Conservation (phyloP, 805 yeast species). For the Yarrowia porcina region DNA sequence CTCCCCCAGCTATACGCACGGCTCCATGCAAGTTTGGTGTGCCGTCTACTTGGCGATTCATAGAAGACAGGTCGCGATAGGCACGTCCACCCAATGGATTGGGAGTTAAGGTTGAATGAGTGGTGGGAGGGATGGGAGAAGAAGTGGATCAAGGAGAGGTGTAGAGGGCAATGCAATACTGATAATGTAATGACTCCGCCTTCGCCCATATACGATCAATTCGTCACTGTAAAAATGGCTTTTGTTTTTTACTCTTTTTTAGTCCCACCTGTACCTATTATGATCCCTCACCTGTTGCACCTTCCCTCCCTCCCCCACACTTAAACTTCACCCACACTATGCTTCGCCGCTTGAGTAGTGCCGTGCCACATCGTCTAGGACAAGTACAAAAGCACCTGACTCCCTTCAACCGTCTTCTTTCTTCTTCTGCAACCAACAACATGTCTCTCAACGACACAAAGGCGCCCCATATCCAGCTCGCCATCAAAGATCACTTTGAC, state of each 20-base stretch:
- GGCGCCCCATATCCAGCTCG: conserved; percentile 68
- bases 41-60: neutral
- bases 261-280: no score
- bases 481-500: conserved; percentile 67
- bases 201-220: neutral
- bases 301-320: no score
- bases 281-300: no score
- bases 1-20: no score
- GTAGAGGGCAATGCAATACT: no score
- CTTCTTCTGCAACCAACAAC: neutral
- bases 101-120: conserved; percentile 4
- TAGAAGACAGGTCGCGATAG: neutral
- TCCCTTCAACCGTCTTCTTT: neutral
- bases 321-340: conserved; percentile 7
- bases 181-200: neutral
- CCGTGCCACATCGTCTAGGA: conserved; percentile 26
- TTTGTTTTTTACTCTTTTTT: no score
- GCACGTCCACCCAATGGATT: neutral
- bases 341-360: conserved; percentile 26
- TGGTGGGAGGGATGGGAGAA: neutral
- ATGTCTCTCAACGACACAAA: conserved; percentile 42
- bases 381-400: conserved; percentile 24
- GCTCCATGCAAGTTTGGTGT: neutral
- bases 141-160: neutral
- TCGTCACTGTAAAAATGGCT: no score